Evolutionary conservation across 495 filamentous ascomycete genomes (phyloP), one percentile per base, ranked within the genome.

Genomic region (Neurospora sp.): DNA sequence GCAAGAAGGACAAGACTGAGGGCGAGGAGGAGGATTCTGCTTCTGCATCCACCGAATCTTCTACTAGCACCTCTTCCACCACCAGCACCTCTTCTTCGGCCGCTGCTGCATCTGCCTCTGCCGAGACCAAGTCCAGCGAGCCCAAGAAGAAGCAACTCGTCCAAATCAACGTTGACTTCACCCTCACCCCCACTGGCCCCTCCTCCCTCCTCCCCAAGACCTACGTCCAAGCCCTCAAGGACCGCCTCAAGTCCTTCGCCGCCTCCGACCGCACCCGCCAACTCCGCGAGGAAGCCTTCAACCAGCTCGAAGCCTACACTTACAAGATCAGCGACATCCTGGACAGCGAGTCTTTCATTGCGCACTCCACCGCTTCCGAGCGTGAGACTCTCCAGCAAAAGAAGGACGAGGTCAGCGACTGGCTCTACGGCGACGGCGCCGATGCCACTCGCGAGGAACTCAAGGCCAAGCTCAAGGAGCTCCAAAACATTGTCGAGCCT

Each of bases 241-340:
- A 89, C 72, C 90, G 93, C 35, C 86, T 98, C 69, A 83, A 88
- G 77, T 90, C 92, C 3, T 97, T 98, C 74, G 94, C 94, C 76
- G 84, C 88, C 31, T 98, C 93, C 1, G 96, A 99, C 82, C 84
- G 85, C 66, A 87, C 91, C 6, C 92, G 94, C 39, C 82, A 89
- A 54, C 84, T 89, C 62, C 91, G 95, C 40, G 94, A 97, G 80
- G 96, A 97, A 81, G 88, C 92, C 11, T 84, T 97, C 38, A 99
- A 99, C 83, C 90, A 92, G 76, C 89, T 99, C 37, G 96, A 99
- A 81, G 89, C 87, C n/a, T 97, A 92, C 81, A 97, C 94, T 59
- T 99, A 99, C 86, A 90, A 89, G 74, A 89, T 91, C 48, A 90
- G 94, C 6, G 96, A 98, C 82, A 84, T 94, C 23, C 82, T 96